Percentiles rank a stretch among this genome's conserved stretches.
Conservation (phyloP, 805 yeast species). For the Candida michaelii region DNA sequence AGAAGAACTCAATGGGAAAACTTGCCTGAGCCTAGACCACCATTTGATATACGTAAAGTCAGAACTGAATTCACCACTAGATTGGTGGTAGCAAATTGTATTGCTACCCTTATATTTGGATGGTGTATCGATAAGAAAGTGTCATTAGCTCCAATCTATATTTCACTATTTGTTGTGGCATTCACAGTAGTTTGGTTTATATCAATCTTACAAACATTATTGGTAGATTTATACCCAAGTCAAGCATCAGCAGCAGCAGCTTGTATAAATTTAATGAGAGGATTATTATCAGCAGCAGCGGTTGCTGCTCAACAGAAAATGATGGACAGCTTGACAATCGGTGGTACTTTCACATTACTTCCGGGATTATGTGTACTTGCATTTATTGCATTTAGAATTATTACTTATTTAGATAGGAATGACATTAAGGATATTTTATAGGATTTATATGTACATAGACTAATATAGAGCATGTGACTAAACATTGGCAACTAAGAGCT, state of each 20-base stretch:
- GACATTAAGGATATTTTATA: not conserved
- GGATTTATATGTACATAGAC: not conserved
- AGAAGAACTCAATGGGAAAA: constrained; percentile 18
- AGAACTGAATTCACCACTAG: constrained; percentile 43
- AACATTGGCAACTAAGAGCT: no score
- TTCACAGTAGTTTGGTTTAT: constrained; percentile 54
- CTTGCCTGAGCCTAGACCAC: constrained; percentile 17
- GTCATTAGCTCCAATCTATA: constrained; percentile 51
- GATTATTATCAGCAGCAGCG: constrained; percentile 64
- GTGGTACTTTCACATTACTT: constrained; percentile 75
- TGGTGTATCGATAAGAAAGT: constrained; percentile 60
- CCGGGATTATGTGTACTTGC: constrained; percentile 41
- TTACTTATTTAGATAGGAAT: not conserved
- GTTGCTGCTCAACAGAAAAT: constrained; percentile 64
- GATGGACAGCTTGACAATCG: constrained; percentile 54
- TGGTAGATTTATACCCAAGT: constrained; percentile 70
- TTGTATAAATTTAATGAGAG: constrained; percentile 66
- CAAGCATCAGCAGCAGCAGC: constrained; percentile 71
- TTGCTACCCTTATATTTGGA: constrained; percentile 55
- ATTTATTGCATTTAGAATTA: constrained; percentile 12
- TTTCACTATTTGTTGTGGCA: constrained; percentile 55
- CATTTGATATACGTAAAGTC: constrained; percentile 52
- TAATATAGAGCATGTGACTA: no score
- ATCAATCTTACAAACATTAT: constrained; percentile 56
- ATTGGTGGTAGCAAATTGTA: constrained; percentile 43